Percentiles rank a stretch among this genome's conserved stretches.
Conservation (phyloP, 768 basidiomycete species). For the Termitomyces sp. region DNA sequence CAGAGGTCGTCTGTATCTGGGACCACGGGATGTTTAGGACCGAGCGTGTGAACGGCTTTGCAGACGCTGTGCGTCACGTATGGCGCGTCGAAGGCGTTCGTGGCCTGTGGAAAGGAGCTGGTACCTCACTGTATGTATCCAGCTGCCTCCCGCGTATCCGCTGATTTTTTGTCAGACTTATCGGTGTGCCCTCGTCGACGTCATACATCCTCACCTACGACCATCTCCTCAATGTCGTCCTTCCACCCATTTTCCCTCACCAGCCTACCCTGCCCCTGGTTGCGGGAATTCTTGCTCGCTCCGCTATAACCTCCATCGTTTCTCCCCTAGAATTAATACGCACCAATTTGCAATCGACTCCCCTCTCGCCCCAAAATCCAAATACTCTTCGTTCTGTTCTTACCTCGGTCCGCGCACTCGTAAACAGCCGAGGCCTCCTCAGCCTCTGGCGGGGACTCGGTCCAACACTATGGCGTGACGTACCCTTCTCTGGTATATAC, state of each 20-base stretch:
- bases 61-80: constrained; percentile 79
- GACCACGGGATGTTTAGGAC: constrained; percentile 64
- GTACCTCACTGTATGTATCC: constrained; percentile 74
- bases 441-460: constrained; percentile 90
- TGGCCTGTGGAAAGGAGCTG: constrained; percentile 94
- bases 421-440: constrained; percentile 56
- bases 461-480: constrained; percentile 93
- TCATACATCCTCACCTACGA: constrained; percentile 97
- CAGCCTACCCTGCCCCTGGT: constrained; percentile 59
- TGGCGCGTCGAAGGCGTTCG: constrained; percentile 74
- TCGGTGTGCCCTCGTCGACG: constrained; percentile 89
- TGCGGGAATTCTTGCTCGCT: constrained; percentile 81
- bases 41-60: constrained; percentile 79
- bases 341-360: constrained; percentile 90
- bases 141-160: background rate
- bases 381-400: constrained; percentile 78
- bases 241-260: constrained; percentile 58
- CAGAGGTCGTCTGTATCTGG: constrained; percentile 76
- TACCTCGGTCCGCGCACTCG: constrained; percentile 51
- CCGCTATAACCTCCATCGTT: constrained; percentile 67
- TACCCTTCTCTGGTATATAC: constrained; percentile 95
- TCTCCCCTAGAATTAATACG: constrained; percentile 93
- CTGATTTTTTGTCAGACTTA: constrained; percentile 48
- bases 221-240: constrained; percentile 60
- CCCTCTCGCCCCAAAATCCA: constrained; percentile 60